Conservation (phyloP, 768 basidiomycete species). For the Lepiota brunneoincarnata region DNA sequence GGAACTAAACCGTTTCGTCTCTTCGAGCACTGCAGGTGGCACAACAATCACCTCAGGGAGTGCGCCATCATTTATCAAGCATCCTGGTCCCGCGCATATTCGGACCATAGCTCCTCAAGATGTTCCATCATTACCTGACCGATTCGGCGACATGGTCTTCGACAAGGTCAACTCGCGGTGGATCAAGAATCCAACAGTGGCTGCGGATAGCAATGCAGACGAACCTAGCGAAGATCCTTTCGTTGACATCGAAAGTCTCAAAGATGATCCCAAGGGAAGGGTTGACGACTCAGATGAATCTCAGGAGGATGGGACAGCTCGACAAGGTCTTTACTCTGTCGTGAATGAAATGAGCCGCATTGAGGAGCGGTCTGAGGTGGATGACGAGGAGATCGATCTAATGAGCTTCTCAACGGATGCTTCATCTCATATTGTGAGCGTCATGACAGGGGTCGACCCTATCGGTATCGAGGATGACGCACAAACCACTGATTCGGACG, state of each 20-base stretch:
- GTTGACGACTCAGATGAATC: slow-evolving; percentile 13
- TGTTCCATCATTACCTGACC: slow-evolving; percentile 69
- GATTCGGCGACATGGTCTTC: slow-evolving; percentile 85
- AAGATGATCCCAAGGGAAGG: slow-evolving; percentile 52
- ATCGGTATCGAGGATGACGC: slow-evolving; percentile 36
- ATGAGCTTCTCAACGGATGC: slow-evolving; percentile 75
- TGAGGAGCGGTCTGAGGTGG: slow-evolving; percentile 47
- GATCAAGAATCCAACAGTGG: slow-evolving; percentile 60
- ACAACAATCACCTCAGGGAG: slow-evolving; percentile 72
- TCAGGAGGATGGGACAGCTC: slow-evolving; percentile 11
- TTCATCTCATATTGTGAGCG: slow-evolving; percentile 47
- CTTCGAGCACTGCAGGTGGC: slow-evolving; percentile 80
- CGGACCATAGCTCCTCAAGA: slow-evolving; percentile 81
- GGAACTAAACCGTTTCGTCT: slow-evolving; percentile 87
- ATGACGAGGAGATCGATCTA: slow-evolving; percentile 65
- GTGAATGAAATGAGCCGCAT: slow-evolving; percentile 43
- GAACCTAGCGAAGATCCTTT: slow-evolving; percentile 85
- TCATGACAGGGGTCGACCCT: slow-evolving; percentile 48
- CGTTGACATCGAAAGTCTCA: slow-evolving; percentile 84
- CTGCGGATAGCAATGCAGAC: slow-evolving; percentile 23
- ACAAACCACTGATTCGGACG: slow-evolving; percentile 52
- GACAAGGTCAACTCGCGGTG: slow-evolving; percentile 83
- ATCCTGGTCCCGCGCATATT: slow-evolving; percentile 74
- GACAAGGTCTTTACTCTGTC: slow-evolving; percentile 9
- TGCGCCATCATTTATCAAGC: slow-evolving; percentile 82